Base-by-base conservation (phyloP, 257 asterid genomes). In the Lycium barbarum region DNA sequence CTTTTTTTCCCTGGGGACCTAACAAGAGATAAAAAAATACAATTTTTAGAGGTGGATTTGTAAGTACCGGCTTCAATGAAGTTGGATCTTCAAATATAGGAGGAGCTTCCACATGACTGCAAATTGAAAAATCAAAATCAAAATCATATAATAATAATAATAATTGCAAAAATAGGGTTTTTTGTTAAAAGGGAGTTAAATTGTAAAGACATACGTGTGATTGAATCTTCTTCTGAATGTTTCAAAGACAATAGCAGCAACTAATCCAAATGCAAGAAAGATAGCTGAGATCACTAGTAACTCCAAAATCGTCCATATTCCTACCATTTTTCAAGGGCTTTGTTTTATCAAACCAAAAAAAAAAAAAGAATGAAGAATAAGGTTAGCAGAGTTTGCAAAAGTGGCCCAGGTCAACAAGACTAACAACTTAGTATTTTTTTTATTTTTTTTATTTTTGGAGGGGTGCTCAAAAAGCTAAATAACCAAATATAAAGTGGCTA, bases 81-180 rank as follows among this genome's bases (percentile, higher is more conserved):
- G 89, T 94, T 20, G 99, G 99, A 91, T 95, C 98, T 89, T 95
- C 97, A 83, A 97, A 87, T 1, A 92, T 79, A 8, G 99, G 98
- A 85, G 96, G 87, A 79, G 93, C 94, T 84, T 94, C 97, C 88
- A 92, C 89, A 83, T 97, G 97, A 65, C 95, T 91, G 89, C 92
- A 86, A 89, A 26, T 54, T 62, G 2, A 83, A 85, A 78, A 84
- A 49, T 67, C 80, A 67, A 22, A 68, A 68, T 36, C 18, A 2
- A 36, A 68, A 22, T 7, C 14, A 51, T 22, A 76, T 20, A 74
- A 36, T 13, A 74, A 51, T 22, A 74, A 49, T 14, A 51, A 74
- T 4, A 26, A 74, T 5, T 15, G 22, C n/a, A 26, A 74, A 22
- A 51, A 12, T 22, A 51, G 4, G 10, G 8, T 7, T 47, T 51